Evolutionary conservation across 176 grass and related monocot genomes (phyloP), one percentile per base, ranked within the genome.

Genomic region (bread wheat (Triticum aestivum)): DNA sequence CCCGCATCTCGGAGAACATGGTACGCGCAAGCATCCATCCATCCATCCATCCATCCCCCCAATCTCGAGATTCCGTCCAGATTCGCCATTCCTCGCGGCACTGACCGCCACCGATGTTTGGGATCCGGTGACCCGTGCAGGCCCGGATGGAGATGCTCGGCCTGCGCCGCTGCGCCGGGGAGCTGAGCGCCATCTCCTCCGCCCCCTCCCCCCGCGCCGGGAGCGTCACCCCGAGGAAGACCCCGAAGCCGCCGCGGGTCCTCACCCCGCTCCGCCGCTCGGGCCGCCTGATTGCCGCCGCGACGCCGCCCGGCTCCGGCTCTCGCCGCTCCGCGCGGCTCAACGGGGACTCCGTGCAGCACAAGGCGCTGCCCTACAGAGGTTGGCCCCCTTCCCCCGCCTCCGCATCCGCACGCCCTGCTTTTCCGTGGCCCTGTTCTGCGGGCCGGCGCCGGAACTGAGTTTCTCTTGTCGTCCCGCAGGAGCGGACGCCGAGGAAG

Each of bases 91-190:
- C 66, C 73, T 68, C 34, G 20, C 70, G 4, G 75, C n/a, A 5
- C 4, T 58, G 62, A 65, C n/a, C 69, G 5, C 17, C 83, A 13
- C 86, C 41, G 65, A 80, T 69, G 88, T 26, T 69, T 65, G 37
- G 42, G 34, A 61, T n/a, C 67, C 56, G 30, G 82, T 9, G 82
- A 51, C 23, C 41, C 80, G 20, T 37, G 73, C 72, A 94, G 95
- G 92, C 81, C 17, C 44, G 92, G 66, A 94, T 97, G 95, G 87
- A 94, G 92, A 84, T 82, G 71, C 88, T 97, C 24, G 95, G 95
- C 68, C 74, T 97, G 32, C 90, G 33, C 37, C 86, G 80, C n/a
- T 82, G 83, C 37, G 88, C 84, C 12, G 85, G 84, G 67, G 95
- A 97, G 79, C 89, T 93, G 34, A 85, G 82, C 56, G 65, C 69